These are phyloP conservation scores for Chrysosphaeria jannelii DNA, from an alignment of 2,329 filamentous ascomycete species.

Conservation along the genomic window DNA sequence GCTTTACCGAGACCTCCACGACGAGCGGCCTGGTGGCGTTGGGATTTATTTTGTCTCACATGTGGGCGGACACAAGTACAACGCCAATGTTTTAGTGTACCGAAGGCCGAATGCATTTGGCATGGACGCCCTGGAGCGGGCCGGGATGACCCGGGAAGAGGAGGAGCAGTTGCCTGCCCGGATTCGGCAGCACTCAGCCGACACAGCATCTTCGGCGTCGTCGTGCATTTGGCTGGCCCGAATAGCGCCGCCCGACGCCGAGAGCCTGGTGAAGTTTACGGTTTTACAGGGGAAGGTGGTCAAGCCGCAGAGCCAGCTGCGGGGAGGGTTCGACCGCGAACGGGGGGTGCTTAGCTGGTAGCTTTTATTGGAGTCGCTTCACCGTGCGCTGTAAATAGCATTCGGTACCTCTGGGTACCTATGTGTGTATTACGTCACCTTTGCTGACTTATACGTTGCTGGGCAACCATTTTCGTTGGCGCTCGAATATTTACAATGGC, in stretches of 20 bases:
- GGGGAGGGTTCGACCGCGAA: conserved; percentile 68
- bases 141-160: conserved; percentile 9
- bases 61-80: conserved; percentile 89
- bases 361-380: background rate
- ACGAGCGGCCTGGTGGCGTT: conserved; percentile 70
- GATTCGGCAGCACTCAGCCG: conserved; percentile 3
- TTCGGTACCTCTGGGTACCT: too few species aligned
- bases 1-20: conserved; percentile 60
- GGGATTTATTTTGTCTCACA: conserved; percentile 93
- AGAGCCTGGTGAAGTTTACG: conserved; percentile 72
- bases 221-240: conserved; percentile 82
- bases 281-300: conserved; percentile 81
- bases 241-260: conserved; percentile 64
- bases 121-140: conserved; percentile 14
- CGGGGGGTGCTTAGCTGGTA: conserved; percentile 72
- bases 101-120: conserved; percentile 29
- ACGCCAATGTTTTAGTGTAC: conserved; percentile 83
- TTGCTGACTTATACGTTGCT: too few species aligned
- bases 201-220: conserved; percentile 12
- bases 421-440: too few species aligned
- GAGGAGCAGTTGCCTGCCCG: conserved; percentile 7
- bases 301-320: conserved; percentile 58
- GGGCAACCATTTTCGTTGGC: too few species aligned
- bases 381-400: background rate
- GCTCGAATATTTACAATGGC: too few species aligned